These are phyloP conservation scores for Alternaria consortialis DNA, from an alignment of 2,329 filamentous ascomycete genomes.

Conservation along the genomic window DNA sequence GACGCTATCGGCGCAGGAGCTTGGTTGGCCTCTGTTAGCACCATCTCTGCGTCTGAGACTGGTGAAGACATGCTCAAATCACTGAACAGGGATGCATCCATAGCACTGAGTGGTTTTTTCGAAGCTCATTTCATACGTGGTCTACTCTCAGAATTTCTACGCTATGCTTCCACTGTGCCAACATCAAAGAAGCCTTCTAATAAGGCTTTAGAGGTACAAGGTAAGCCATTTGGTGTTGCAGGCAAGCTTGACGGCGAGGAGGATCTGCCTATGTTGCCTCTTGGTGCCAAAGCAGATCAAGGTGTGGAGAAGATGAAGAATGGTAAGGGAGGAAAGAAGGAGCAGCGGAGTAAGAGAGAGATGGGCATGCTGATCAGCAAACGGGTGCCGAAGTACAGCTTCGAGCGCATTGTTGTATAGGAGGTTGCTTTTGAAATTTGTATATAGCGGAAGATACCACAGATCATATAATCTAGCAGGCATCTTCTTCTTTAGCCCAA, in stretches of 20 bases:
- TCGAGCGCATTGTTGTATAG: slow-evolving; percentile 70
- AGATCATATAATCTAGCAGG: not conserved
- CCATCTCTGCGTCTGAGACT: slow-evolving; percentile 63
- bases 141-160: slow-evolving; percentile 71
- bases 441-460: slow-evolving; percentile 1
- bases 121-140: slow-evolving; percentile 72
- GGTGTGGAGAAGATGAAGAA: slow-evolving; percentile 64
- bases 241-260: slow-evolving; percentile 46
- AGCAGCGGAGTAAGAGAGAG: slow-evolving; percentile 74
- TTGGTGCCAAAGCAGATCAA: slow-evolving; percentile 71
- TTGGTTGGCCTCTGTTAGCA: slow-evolving; percentile 65
- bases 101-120: slow-evolving; percentile 75
- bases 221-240: slow-evolving; percentile 58
- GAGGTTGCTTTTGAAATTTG: slow-evolving; percentile 7
- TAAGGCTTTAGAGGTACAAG: slow-evolving; percentile 52
- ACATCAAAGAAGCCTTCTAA: slow-evolving; percentile 44
- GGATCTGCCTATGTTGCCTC: slow-evolving; percentile 66
- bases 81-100: slow-evolving; percentile 73
- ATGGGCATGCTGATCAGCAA: slow-evolving; percentile 80
- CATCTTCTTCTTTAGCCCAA: not conserved
- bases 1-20: slow-evolving; percentile 79
- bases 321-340: slow-evolving; percentile 73
- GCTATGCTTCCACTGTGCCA: slow-evolving; percentile 56
- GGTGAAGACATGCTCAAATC: slow-evolving; percentile 71
- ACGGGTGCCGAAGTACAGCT: slow-evolving; percentile 81